Base-by-base conservation (phyloP, 1,284 basidiomycete genomes). In the Boletus mariae region DNA sequence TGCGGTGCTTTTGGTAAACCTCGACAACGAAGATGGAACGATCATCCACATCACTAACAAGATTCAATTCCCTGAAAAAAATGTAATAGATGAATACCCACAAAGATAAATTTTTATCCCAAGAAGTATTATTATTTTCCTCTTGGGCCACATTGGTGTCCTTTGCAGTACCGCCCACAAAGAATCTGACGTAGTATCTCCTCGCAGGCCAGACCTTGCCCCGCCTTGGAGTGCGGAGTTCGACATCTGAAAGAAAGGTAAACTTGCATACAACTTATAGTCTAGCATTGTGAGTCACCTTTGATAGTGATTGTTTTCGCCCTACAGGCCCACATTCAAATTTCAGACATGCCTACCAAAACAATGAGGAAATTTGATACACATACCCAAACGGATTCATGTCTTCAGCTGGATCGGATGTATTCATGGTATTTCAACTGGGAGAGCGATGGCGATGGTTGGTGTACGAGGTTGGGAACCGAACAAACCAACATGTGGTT, bases 41-140 rank as follows among this genome's bases (percentile, higher is more conserved):
- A 20, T 57, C 47, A 4, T 49, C 34, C 37, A 17, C 53, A 11
- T 50, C 40, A 4, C 56, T 57, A 23, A 26, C 13, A 15, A 31
- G 11, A 7, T 8, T 53, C 13, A 49, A n/a, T 29, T 15, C 28
- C 15, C n/a, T 20, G 25, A 26, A 26, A 6, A 4, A n/a, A 10
- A 28, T 12, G 1, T 6, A 17, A 11, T 2, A 1, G 8, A 13
- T 17, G 5, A 12, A 12, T 2, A 35, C 28, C 2, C 47, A 53
- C 52, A 53, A 53, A 23, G 12, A 34, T 1, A 43, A 6, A 5
- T 7, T 4, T 34, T 25, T 17, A 7, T 13, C 0, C 56, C 50
- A 57, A 3, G 11, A 17, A 9, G 32, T 20, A 1, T 23, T n/a
- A 11, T 31, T n/a, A 2, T 49, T 42, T 23, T 11, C 10, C 32